These are phyloP conservation scores for Rubus idaeus DNA, from an alignment of 306 rosid genomes.

Conservation along the genomic window DNA sequence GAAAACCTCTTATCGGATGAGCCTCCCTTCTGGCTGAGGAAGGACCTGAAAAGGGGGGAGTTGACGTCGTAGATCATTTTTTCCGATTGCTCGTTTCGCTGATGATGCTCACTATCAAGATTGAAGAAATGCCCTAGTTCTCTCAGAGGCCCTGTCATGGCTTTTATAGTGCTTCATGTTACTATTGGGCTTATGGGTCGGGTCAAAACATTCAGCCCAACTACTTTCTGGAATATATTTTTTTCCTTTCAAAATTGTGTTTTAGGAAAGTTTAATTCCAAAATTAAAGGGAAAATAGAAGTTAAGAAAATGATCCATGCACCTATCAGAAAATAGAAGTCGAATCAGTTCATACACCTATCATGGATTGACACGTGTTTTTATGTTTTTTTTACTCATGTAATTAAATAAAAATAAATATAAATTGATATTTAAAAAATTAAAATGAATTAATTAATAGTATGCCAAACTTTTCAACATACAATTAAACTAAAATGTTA, in stretches of 20 bases:
- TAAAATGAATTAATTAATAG: too few relatives aligned
- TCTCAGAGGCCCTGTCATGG: neutral
- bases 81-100: constrained; percentile 4
- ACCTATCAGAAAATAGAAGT: too few relatives aligned
- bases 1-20: constrained; percentile 86
- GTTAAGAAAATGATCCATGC: too few relatives aligned
- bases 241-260: neutral
- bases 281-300: too few relatives aligned
- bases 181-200: neutral
- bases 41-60: constrained; percentile 94
- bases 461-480: too few relatives aligned
- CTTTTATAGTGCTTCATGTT: neutral
- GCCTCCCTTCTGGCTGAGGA: constrained; percentile 99
- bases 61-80: constrained; percentile 96
- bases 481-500: too few relatives aligned
- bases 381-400: too few relatives aligned
- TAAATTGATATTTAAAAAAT: too few relatives aligned
- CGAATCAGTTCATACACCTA: too few relatives aligned
- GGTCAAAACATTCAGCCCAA: neutral
- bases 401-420: too few relatives aligned
- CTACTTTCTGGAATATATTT: neutral
- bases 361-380: too few relatives aligned
- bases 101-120: neutral
- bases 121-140: constrained; percentile 42
- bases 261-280: too few relatives aligned